phyloP scores from a whole-genome alignment of 2,329 filamentous ascomycete genomes.

The Dactylellina haptotyla region DNA sequence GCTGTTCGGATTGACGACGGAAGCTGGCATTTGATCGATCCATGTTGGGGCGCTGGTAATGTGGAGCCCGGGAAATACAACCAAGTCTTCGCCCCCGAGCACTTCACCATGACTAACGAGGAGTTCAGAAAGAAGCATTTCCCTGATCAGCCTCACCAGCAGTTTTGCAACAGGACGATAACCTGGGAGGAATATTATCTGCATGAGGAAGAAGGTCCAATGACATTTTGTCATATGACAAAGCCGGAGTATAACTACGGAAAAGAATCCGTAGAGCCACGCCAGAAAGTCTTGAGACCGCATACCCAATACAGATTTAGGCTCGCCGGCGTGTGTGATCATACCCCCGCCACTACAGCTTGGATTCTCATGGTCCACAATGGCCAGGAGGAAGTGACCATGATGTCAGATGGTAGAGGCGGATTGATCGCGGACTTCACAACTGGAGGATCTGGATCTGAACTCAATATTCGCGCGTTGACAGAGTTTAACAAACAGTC shows the following conservation, averaged over 20 bases:
- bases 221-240: slow-evolving; percentile 3
- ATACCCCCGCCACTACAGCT: slow-evolving; percentile 9
- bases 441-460: slow-evolving; percentile 12
- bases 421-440: slow-evolving; percentile 27
- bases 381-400: slow-evolving; percentile 12
- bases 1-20: slow-evolving; percentile 86
- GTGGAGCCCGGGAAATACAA: slow-evolving; percentile 71
- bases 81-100: slow-evolving; percentile 72
- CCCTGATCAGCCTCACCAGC: slow-evolving; percentile 68
- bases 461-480: slow-evolving; percentile 15
- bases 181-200: slow-evolving; percentile 36
- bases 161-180: slow-evolving; percentile 30
- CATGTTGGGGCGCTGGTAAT: slow-evolving; percentile 90
- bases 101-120: slow-evolving; percentile 74
- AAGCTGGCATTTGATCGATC: slow-evolving; percentile 89
- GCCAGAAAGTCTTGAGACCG: slow-evolving; percentile 7
- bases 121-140: slow-evolving; percentile 84
- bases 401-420: slow-evolving; percentile 32
- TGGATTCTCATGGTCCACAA: slow-evolving; percentile 33
- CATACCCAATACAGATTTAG: slow-evolving; percentile 35
- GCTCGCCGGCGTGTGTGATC: slow-evolving; percentile 27
- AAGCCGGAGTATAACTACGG: slow-evolving; percentile 25
- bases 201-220: slow-evolving; percentile 19
- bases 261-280: slow-evolving; percentile 24
- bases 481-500: slow-evolving; percentile 23